Base-by-base conservation (phyloP, 1,139 yeast genomes). In the Keqinozyma sinolaborantium region DNA sequence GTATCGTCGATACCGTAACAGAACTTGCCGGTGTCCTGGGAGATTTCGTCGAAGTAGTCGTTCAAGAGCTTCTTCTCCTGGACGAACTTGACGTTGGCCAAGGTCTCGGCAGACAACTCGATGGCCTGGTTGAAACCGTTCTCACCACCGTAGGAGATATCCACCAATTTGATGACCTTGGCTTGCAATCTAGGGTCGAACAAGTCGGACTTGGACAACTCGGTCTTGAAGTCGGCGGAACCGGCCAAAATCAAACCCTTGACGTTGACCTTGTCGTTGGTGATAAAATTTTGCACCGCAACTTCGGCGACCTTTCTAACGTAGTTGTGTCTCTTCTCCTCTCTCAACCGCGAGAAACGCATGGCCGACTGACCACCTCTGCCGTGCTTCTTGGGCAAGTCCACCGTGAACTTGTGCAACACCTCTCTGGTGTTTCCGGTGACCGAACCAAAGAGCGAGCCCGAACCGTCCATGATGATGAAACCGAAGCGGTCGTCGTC, bases 331-430 rank as follows among this genome's bases (percentile, higher is more conserved):
- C 98, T 87, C 64, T 92, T 92, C 69, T 94, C 98, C 51, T 92
- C 98, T 78, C 98, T 85, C 62, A 92, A 77, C 74, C 98, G 90
- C 28, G 97, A 84, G 73, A 92, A 92, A 86, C 98, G 97, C 48
- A 92, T 60, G 29, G 98, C 98, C 41, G 98, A 92, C 72, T 92
- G 98, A 83, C 98, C 98, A 84, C 98, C 98, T 76, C 98, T 85
- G 52, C 98, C 98, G 73, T 92, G 98, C 85, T 92, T 92, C 71
- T 92, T 92, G 48, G 98, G 98, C 54, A 92, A 74, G 62, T 92
- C 98, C 38, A 92, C 98, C 3, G 96, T 83, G 66, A 92, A 92
- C 64, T 92, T 92, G 64, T 92, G 96, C 56, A 92, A 71, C 31
- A 92, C 85, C 44, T 94, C 97, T 71, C 98, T 82, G 31, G 95